Evolutionary conservation across 2,329 filamentous ascomycete species (phyloP).

Genomic region (Orbilia brochopaga): DNA sequence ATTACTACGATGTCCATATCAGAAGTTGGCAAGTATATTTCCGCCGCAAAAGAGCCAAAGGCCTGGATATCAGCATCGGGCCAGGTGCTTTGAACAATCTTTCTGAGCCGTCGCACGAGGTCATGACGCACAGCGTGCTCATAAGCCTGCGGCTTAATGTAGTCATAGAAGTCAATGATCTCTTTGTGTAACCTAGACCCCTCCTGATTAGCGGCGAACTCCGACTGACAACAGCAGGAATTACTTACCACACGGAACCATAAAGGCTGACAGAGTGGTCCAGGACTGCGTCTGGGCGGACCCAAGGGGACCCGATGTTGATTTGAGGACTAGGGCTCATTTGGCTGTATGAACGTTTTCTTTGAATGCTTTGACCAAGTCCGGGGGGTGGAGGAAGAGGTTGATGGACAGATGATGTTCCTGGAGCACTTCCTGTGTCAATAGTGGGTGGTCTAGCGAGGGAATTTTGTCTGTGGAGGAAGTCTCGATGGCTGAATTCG

Average conservation of each 20-base stretch:
- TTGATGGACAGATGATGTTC: constrained; percentile 11
- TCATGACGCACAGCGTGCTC: constrained; percentile 77
- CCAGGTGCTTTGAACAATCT: constrained; percentile 66
- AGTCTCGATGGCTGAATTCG: constrained; percentile 9
- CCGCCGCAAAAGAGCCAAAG: constrained; percentile 95
- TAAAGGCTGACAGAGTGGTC: constrained; percentile 65
- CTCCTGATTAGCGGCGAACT: constrained; percentile 41
- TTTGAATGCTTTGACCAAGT: constrained; percentile 36
- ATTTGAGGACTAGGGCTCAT: constrained; percentile 31
- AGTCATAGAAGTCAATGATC: constrained; percentile 85
- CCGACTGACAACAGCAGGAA: background rate
- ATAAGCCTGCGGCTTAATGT: constrained; percentile 75
- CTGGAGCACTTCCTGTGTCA: constrained; percentile 50
- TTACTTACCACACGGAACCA: constrained; percentile 66
- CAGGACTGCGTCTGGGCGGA: constrained; percentile 56
- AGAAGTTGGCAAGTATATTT: constrained; percentile 75
- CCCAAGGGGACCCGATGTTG: constrained; percentile 69
- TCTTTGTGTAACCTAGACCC: constrained; percentile 80
- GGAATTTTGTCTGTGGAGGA: constrained; percentile 10
- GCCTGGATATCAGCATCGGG: constrained; percentile 69
- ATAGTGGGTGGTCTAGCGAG: constrained; percentile 5
- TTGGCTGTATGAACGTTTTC: constrained; percentile 51
- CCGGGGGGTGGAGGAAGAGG: constrained; percentile 41
- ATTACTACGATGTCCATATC: constrained; percentile 94
- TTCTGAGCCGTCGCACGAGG: constrained; percentile 72